phyloP scores from a whole-genome alignment of 768 basidiomycete genomes.

The Boletus coccyginus region DNA sequence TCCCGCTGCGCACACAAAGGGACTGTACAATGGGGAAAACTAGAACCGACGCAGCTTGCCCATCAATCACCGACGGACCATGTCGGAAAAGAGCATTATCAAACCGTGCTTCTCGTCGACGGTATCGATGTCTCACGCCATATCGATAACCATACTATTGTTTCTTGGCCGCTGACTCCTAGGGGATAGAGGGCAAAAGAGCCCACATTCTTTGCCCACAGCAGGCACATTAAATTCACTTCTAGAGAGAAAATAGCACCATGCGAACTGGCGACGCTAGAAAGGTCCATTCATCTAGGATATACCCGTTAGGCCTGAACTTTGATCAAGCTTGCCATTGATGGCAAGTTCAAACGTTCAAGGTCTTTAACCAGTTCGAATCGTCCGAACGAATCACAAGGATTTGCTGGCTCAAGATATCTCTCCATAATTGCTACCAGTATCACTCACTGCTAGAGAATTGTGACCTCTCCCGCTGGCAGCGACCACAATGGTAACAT shows the following conservation, averaged over 20 bases:
- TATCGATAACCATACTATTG: constrained; percentile 48
- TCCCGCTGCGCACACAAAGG: constrained; percentile 2
- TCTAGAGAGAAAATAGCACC: background rate
- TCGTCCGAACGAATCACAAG: background rate
- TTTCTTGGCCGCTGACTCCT: constrained; percentile 29
- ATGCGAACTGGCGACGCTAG: background rate
- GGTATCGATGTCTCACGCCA: constrained; percentile 26
- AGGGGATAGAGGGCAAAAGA: constrained; percentile 14
- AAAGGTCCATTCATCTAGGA: constrained; percentile 7
- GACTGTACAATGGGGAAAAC: constrained; percentile 7
- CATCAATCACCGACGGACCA: constrained; percentile 12
- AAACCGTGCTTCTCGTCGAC: constrained; percentile 6
- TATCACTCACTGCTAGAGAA: background rate
- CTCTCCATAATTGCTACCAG: background rate
- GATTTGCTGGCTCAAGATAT: background rate
- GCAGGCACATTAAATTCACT: constrained; percentile 18
- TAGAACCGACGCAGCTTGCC: constrained; percentile 1
- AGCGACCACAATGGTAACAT: background rate
- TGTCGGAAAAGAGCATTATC: background rate
- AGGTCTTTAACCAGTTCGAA: background rate
- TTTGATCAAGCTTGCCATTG: constrained; percentile 11
- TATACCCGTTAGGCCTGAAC: constrained; percentile 3
- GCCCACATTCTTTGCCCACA: background rate
- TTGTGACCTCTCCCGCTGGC: background rate
- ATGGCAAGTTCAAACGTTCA: constrained; percentile 12